Base-by-base conservation (phyloP, 2,329 filamentous ascomycete genomes). In the Paracoccidioides lutzii region DNA sequence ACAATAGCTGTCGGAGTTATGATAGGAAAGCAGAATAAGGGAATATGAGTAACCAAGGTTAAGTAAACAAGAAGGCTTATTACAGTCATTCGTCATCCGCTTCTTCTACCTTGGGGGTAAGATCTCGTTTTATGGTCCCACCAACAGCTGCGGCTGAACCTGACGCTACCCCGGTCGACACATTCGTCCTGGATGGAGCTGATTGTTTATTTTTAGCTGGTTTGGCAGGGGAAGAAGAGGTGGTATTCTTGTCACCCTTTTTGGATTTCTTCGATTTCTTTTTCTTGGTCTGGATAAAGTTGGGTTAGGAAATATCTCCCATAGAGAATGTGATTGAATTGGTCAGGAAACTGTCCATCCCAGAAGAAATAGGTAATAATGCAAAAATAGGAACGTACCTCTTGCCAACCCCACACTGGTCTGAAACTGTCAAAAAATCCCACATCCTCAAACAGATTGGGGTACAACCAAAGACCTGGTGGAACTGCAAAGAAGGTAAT, bases 391-490 rank as follows among this genome's bases (percentile, higher is more conserved):
- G 5, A 56, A 72, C 81, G 71, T 68, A 94, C 89, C 81, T 95
- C 90, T 71, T 98, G 93, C 93, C 93, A 98, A 58, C 89, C 93
- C 91, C 93, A 98, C 5, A 95, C 74, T 22, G 93, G 93, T 67
- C 85, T 85, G 80, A 98, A 98, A 66, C 88, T 94, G 69, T 98
- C 93, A 72, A 98, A 86, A 75, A 98, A 97, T 6, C 91, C 95
- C 33, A 98, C 93, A 68, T 98, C 93, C 71, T 98, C 93, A 76
- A 96, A 98, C 22, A 98, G 76, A 68, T 98, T 98, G 51, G 93
- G 93, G 74, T 91, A 98, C 46, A 98, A 79, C 93, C 93, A 98
- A n/a, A 98, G 78, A 65, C 93, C 93, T 2, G 93, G 93, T 3
- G 90, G 76, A 0, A 82, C 78, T 14, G 80, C 78, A 67, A 97